phyloP scores from a whole-genome alignment of 371 early-diverging fungal species.

The Funneliformis caledonium region DNA sequence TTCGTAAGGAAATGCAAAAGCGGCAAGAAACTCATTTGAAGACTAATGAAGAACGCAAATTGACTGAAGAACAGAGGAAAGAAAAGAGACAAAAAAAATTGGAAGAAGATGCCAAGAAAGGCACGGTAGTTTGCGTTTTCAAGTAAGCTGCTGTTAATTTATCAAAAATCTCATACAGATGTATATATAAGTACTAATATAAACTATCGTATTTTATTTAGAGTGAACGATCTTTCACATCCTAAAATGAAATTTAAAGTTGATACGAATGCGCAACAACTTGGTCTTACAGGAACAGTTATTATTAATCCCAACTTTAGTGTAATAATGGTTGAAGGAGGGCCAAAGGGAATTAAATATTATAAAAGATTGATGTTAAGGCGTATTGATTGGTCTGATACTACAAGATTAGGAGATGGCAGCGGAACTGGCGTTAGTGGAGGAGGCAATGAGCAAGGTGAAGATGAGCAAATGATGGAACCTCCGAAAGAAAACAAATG shows the following conservation, averaged over 20 bases:
- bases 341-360: conserved; percentile 83
- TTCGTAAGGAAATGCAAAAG: conserved; percentile 82
- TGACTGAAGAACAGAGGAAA: conserved; percentile 84
- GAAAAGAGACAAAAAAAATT: conserved; percentile 79
- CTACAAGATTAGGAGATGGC: conserved; percentile 49
- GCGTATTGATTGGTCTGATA: conserved; percentile 92
- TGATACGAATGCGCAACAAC: conserved; percentile 85
- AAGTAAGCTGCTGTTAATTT: conserved; percentile 56
- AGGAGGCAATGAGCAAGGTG: conserved; percentile 37
- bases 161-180: not conserved
- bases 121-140: conserved; percentile 81
- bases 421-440: conserved; percentile 42
- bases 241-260: conserved; percentile 88
- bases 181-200: not conserved
- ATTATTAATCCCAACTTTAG: conserved; percentile 74
- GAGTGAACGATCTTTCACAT: conserved; percentile 76
- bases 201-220: conserved; percentile 40
- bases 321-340: conserved; percentile 93
- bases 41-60: conserved; percentile 79
- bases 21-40: conserved; percentile 83
- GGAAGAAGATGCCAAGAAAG: conserved; percentile 68
- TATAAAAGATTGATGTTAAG: conserved; percentile 96
- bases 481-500: conserved; percentile 76
- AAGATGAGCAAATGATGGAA: conserved; percentile 43
- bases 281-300: conserved; percentile 81